Evolutionary conservation across 257 asterid genomes (phyloP), one percentile per base, ranked within the genome.

Genomic region (Nicotiana attenuata): DNA sequence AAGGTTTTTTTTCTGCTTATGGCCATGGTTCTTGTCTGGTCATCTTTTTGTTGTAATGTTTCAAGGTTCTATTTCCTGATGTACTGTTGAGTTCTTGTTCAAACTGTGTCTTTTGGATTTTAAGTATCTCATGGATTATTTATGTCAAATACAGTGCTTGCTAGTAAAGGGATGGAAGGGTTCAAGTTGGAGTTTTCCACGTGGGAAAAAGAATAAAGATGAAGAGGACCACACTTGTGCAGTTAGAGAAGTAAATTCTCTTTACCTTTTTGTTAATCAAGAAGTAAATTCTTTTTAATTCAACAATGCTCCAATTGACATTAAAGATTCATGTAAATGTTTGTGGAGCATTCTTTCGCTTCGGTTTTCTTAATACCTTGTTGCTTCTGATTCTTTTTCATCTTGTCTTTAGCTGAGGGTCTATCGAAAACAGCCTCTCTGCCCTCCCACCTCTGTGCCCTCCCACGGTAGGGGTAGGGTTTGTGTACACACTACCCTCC

Each of bases 101-200:
- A 15, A 52, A 61, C 64, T 45, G 50, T 65, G 45, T 33, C 65
- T 73, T 53, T 85, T 57, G 41, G 83, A 3, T 78, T 67, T 77
- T 9, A 17, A 31, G 73, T 16, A 31, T 79, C 63, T 41, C 52
- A 81, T 76, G 15, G 63, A 13, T 45, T 16, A 28, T 76, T 65
- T 80, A 17, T 80, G 66, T 19, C 31, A 45, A 80, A 67, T 61
- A 68, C 90, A 93, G 98, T 93, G 98, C 88, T 78, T 93, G 78
- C 88, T 93, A 78, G 98, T 92, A 81, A 93, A 92, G 87, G 98
- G 97, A 73, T 93, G 98, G 98, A 93, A 93, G 85, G 98, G 98
- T 65, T 81, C 94, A 67, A 93, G 98, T 87, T 93, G 98, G 98
- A 93, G 98, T 84, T 92, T 93, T 87, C 98, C 98, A 8, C 97